A percentile compares a stretch with the other conserved stretches of the same genome.
Evolutionary conservation across 2,329 filamentous ascomycete genomes (phyloP).

Genomic region (Stylonectria norvegica): DNA sequence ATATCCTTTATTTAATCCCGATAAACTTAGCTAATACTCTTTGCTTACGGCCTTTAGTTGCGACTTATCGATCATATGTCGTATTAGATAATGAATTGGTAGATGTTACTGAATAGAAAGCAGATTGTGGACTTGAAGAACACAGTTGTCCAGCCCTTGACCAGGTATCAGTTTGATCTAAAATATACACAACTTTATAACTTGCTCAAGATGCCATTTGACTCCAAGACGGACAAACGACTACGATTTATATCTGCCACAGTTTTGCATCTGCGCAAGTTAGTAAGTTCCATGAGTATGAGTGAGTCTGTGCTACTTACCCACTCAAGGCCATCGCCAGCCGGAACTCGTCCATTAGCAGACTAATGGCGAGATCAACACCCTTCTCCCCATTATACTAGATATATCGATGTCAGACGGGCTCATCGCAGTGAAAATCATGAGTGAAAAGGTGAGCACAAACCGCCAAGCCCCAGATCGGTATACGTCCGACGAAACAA

Average conservation of each 20-base stretch:
- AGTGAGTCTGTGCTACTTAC: neutral
- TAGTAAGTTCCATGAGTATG: neutral
- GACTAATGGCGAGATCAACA: neutral
- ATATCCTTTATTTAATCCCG: no score
- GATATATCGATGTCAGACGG: neutral
- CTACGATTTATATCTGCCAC: neutral
- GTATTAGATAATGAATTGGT: no score
- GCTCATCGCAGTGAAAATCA: neutral
- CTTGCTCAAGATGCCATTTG: neutral
- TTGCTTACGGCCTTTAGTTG: no score
- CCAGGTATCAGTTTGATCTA: no score
- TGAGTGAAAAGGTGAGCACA: neutral
- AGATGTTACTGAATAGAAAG: no score
- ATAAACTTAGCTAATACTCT: no score
- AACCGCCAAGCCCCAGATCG: slow-evolving; percentile 5
- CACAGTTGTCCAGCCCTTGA: no score
- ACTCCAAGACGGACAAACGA: neutral
- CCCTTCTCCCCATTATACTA: neutral
- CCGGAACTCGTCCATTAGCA: neutral
- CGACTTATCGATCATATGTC: no score
- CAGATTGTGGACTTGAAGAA: no score
- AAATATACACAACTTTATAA: neutral
- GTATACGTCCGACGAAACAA: slow-evolving; percentile 3
- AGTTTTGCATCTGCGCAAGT: neutral
- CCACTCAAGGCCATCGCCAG: neutral